Conservation (phyloP, 768 basidiomycete genomes). For the Macrocybe gigantea region DNA sequence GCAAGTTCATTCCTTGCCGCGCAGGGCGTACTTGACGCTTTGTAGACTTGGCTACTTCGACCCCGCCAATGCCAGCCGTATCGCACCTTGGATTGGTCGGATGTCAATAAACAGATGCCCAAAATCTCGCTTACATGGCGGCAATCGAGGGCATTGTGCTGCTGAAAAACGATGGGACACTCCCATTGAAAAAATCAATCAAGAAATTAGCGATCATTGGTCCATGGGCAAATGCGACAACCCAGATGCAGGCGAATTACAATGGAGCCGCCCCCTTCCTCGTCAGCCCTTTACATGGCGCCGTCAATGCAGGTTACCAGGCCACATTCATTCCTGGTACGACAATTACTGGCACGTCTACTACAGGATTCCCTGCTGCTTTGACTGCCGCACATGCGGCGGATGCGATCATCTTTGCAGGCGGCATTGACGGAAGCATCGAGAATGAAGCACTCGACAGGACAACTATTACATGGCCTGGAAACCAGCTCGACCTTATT, state of each 20-base stretch:
- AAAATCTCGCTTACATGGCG: constrained; percentile 42
- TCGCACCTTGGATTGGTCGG: constrained; percentile 41
- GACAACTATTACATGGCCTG: constrained; percentile 46
- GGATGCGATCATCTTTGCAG: constrained; percentile 46
- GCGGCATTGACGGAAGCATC: constrained; percentile 45
- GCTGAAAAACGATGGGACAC: constrained; percentile 56
- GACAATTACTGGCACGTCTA: constrained; percentile 28
- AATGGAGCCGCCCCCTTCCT: constrained; percentile 49
- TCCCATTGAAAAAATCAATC: constrained; percentile 42
- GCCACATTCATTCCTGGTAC: constrained; percentile 40
- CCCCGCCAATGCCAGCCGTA: constrained; percentile 42
- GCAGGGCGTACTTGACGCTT: background rate
- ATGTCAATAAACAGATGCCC: constrained; percentile 42
- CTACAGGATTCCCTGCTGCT: constrained; percentile 43
- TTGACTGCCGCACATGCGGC: constrained; percentile 41
- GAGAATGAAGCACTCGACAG: constrained; percentile 48
- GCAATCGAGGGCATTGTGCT: constrained; percentile 52
- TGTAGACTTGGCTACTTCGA: constrained; percentile 56
- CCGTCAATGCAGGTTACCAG: constrained; percentile 39
- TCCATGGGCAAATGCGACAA: constrained; percentile 52
- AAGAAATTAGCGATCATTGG: constrained; percentile 55
- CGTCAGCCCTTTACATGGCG: constrained; percentile 45
- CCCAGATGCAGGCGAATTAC: constrained; percentile 55
- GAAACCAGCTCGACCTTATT: constrained; percentile 47
- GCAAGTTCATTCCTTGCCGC: constrained; percentile 18